Conservation (phyloP, 2,329 filamentous ascomycete genomes). For the Stagonosporopsis rhizophila region DNA sequence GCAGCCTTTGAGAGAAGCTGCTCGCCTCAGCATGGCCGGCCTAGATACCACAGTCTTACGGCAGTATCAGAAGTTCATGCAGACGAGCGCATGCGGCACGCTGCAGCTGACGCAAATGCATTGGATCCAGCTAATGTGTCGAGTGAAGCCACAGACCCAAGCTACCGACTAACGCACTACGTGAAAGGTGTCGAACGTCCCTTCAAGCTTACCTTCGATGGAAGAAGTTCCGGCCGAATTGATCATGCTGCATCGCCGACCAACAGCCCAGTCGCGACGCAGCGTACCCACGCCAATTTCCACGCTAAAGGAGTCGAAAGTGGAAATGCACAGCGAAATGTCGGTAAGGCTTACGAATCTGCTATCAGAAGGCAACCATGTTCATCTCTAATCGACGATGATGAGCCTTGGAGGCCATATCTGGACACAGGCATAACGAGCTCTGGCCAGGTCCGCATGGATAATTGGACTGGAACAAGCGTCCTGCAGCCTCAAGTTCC, state of each 20-base stretch:
- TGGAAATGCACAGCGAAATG: slow-evolving; percentile 1
- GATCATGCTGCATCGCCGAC: slow-evolving; percentile 12
- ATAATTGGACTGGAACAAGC: slow-evolving; percentile 21
- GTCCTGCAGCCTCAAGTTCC: slow-evolving; percentile 25
- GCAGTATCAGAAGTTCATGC: not conserved
- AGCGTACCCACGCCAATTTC: slow-evolving; percentile 15
- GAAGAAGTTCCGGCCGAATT: slow-evolving; percentile 13
- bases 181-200: slow-evolving; percentile 24
- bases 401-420: slow-evolving; percentile 37
- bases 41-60: slow-evolving; percentile 4
- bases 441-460: slow-evolving; percentile 29
- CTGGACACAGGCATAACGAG: slow-evolving; percentile 28
- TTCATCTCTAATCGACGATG: slow-evolving; percentile 32
- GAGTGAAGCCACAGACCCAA: slow-evolving; percentile 13
- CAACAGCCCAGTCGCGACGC: slow-evolving; percentile 22
- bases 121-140: slow-evolving; percentile 1
- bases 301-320: not conserved
- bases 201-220: slow-evolving; percentile 30
- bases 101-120: not conserved
- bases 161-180: slow-evolving; percentile 26
- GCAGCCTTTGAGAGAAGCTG: not conserved
- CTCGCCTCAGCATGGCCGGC: slow-evolving; percentile 8
- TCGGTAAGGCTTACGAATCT: not conserved
- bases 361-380: not conserved
- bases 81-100: not conserved